Evolutionary conservation across 2,329 filamentous ascomycete species (phyloP), one percentile per base, ranked within the genome.

Genomic region (Ceratocystis papillata): DNA sequence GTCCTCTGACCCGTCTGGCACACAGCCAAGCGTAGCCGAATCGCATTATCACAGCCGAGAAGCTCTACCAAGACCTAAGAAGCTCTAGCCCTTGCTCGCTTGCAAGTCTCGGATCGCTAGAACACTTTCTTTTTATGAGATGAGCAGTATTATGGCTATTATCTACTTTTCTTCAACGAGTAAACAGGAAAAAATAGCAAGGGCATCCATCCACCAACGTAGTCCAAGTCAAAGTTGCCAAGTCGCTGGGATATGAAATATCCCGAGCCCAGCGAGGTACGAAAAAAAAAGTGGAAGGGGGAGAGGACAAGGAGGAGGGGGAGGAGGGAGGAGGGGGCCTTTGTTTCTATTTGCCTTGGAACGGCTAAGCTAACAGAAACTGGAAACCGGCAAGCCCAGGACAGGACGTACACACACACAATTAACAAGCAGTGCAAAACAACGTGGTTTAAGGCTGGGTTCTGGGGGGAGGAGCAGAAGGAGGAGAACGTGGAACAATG

Each of bases 311-410:
- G 48, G n/a, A 10, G 48, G 48, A 50, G 20, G n/a, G 20, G 46
- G 46, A 48, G 17, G 46, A 22, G 50, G 7, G 22, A 5, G 10
- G 50, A 30, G 50, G 25, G 10, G 53, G 53, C 8, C 53, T 17
- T 33, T 59, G 53, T 59, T 59, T 59, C 53, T 33, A 33, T 30
- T 59, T 59, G 53, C 53, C 28, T 33, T 59, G 6, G 53, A 59
- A 59, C 53, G n/a, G 20, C 20, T 53, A 59, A 37, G 28, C 50
- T 28, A 55, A 48, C 12, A 48, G 22, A 37, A 59, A 59, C 53
- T 20, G 12, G 53, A 59, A 59, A 59, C 53, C 53, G 28, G 53
- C 53, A 59, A 33, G 25, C 25, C 53, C 17, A 15, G 10, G 45
- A 55, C 22, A 33, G 28, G 7, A 37, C 8, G 33, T 37, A 37